Base-by-base conservation (phyloP, 805 yeast species). In the Hanseniaspora thailandica region DNA sequence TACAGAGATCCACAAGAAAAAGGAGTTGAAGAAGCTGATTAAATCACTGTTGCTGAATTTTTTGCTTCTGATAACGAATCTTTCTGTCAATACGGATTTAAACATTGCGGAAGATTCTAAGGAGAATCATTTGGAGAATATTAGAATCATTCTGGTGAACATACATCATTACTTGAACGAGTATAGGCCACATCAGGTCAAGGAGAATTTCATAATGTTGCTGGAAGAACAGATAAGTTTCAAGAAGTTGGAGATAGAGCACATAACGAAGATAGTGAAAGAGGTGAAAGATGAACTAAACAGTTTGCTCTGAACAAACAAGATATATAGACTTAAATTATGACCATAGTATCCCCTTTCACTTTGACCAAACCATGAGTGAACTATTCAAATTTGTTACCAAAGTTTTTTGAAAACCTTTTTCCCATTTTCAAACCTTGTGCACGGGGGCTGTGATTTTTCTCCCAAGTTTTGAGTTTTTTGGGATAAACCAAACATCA, bases 171-270 rank as follows among this genome's bases (percentile, higher is more conserved):
- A 93, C 35, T 69, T 93, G 55, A 93, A 93, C 65, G 88, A 89
- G 50, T 93, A 93, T 67, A 73, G 98, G 56, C 93, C 97, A 2
- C 97, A 93, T 66, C 98, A 93, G 64, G 84, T 95, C 3, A 74
- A 97, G 50, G 98, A 93, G 62, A 82, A 89, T 47, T 71, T 93
- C 58, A 86, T 88, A 41, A 73, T 86, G 72, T 71, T 84, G 52
- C 68, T 86, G 63, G 80, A 76, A 60, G 82, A 78, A 51, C 88
- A 84, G 62, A 77, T 90, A 33, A 84, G 77, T 47, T 71, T 74
- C 41, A 84, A 83, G 60, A 71, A 72, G 48, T 62, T 66, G 5
- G 83, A 82, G 56, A 81, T 83, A 8, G 66, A 63, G 35, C 64
- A 65, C 13, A 70, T 75, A 30, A 66, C 71, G 31, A 57, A 62